A percentile compares a stretch with the other conserved stretches of the same genome.
These are phyloP conservation scores for Lactarius sp. DNA, from an alignment of 768 basidiomycete genomes.

Conservation along the genomic window DNA sequence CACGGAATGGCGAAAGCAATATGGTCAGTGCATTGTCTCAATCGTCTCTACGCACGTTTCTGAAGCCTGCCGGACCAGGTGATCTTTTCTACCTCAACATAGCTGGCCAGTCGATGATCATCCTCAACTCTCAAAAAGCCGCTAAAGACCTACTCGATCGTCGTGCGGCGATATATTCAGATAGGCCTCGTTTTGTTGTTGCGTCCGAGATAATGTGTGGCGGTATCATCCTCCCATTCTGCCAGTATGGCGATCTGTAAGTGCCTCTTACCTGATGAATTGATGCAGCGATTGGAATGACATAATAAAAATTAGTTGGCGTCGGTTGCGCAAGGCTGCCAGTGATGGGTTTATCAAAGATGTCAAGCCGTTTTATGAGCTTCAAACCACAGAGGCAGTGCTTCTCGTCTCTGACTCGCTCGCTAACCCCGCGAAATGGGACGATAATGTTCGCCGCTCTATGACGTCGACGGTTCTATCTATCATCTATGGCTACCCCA, in stretches of 20 bases:
- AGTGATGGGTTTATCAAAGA: neutral
- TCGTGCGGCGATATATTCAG: slow-evolving; percentile 10
- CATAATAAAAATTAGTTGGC: neutral
- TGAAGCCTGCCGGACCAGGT: neutral
- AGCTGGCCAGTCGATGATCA: slow-evolving; percentile 4
- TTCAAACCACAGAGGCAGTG: neutral
- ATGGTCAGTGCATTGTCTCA: slow-evolving; percentile 2
- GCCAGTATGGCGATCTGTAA: neutral
- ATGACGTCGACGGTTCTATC: slow-evolving; percentile 3
- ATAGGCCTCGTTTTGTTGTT: slow-evolving; percentile 3
- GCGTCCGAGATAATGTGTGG: neutral
- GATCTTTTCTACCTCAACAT: slow-evolving; percentile 10
- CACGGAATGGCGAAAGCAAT: slow-evolving; percentile 9
- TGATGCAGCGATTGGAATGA: neutral
- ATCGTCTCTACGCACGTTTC: neutral
- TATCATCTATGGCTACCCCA: slow-evolving; percentile 7
- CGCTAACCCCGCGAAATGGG: neutral
- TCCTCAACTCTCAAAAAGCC: slow-evolving; percentile 8
- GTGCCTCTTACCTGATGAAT: neutral
- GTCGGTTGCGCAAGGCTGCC: neutral
- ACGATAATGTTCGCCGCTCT: neutral
- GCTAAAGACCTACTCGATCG: slow-evolving; percentile 9
- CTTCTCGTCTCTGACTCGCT: neutral
- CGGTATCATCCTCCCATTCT: neutral
- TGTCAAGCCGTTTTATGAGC: neutral